Evolutionary conservation across 192 early-diverging fungal species (phyloP).

Genomic region (Coemansia furcata): DNA sequence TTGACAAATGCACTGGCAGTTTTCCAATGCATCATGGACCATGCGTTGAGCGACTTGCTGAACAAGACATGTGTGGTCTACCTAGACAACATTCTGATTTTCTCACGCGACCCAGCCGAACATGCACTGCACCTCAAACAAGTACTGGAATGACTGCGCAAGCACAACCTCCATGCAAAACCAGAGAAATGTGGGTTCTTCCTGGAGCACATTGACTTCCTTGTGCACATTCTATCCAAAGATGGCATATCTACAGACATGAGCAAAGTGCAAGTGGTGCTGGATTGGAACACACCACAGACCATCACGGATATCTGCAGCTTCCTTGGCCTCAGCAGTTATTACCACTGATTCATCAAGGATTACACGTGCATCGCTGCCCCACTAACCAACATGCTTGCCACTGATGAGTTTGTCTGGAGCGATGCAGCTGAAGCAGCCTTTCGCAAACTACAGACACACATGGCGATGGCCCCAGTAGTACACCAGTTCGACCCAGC

Average conservation of each 20-base stretch:
- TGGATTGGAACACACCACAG: background rate
- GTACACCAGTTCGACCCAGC: slow-evolving; percentile 13
- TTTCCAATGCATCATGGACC: too few species aligned
- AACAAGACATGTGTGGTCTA: background rate
- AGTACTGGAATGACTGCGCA: background rate
- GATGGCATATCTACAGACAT: background rate
- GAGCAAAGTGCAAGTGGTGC: background rate
- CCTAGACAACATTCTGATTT: background rate
- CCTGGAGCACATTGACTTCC: background rate
- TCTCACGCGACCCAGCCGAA: too few species aligned
- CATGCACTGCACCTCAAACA: background rate
- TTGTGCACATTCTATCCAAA: background rate
- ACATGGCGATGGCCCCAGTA: background rate
- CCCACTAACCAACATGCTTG: slow-evolving; percentile 6
- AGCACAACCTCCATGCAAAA: background rate
- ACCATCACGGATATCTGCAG: background rate
- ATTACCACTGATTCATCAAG: slow-evolving; percentile 1
- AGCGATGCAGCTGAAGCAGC: background rate
- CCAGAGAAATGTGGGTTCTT: background rate
- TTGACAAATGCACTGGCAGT: too few species aligned
- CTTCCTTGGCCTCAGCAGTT: slow-evolving; percentile 2
- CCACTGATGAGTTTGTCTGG: slow-evolving; percentile 3
- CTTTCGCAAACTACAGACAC: background rate
- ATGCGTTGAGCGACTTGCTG: background rate
- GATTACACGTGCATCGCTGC: background rate